Conservation (phyloP, 2,329 filamentous ascomycete species). For the Zymoseptoria brevis region DNA sequence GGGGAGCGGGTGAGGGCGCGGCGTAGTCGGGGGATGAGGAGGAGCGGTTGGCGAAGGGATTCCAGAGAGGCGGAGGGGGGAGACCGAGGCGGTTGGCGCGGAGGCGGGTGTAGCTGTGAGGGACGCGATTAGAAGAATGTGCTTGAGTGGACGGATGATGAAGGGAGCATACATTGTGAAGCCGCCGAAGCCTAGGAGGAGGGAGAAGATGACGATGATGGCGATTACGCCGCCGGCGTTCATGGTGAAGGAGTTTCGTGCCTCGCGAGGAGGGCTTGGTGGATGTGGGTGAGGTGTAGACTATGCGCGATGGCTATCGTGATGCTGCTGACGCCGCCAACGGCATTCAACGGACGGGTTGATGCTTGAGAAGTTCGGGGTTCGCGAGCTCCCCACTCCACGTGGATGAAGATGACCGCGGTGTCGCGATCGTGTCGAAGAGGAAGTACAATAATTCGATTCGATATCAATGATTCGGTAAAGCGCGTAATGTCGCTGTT, state of each 20-base stretch:
- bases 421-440: background rate
- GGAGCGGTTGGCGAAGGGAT: conserved; percentile 54
- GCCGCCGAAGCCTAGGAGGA: background rate
- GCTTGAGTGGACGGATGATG: no score
- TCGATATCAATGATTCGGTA: background rate
- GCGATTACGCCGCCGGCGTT: conserved; percentile 55
- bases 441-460: background rate
- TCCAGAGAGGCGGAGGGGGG: conserved; percentile 57
- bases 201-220: conserved; percentile 48
- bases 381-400: background rate
- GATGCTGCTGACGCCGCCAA: background rate
- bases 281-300: background rate
- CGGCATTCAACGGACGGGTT: background rate
- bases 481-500: background rate
- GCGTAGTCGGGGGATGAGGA: conserved; percentile 27
- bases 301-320: background rate
- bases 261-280: background rate
- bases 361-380: background rate
- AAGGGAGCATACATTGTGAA: background rate
- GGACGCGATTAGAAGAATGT: background rate
- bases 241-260: conserved; percentile 10
- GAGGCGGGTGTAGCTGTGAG: conserved; percentile 53
- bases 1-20: conserved; percentile 48
- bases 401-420: background rate
- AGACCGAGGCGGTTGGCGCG: conserved; percentile 68